A percentile compares a stretch with the other conserved stretches of the same genome.
These are phyloP conservation scores for Allium cepa DNA, from an alignment of 106 monocot genomes.

Conservation along the genomic window DNA sequence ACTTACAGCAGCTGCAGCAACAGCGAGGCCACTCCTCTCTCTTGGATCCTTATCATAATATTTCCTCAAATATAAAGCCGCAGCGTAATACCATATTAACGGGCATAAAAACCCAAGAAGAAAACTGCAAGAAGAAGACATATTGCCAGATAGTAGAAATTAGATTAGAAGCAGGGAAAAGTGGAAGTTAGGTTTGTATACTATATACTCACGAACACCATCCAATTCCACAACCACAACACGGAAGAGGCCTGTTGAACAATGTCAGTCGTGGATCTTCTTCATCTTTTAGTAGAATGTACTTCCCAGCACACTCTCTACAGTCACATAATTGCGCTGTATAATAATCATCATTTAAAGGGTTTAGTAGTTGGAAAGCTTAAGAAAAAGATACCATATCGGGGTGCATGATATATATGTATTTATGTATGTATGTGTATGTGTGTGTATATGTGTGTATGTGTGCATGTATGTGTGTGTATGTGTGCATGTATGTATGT, in stretches of 20 bases:
- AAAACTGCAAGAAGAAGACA: conserved; percentile 7
- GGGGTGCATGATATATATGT: too few relatives aligned
- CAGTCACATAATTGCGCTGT: conserved; percentile 16
- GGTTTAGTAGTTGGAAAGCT: too few relatives aligned
- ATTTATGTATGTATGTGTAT: too few relatives aligned
- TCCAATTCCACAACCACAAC: conserved; percentile 27
- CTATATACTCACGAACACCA: conserved; percentile 23
- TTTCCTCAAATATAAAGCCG: conserved; percentile 13
- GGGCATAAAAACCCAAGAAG: conserved; percentile 19
- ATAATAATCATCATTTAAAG: neutral
- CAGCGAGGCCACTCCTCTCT: conserved; percentile 21
- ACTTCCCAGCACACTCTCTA: conserved; percentile 16
- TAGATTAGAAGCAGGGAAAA: neutral
- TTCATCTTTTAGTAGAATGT: conserved; percentile 20
- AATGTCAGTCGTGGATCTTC: conserved; percentile 18
- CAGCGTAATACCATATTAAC: conserved; percentile 15
- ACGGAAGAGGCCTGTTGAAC: conserved; percentile 19
- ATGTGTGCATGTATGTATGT: too few relatives aligned
- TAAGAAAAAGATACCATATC: too few relatives aligned
- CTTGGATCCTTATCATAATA: conserved; percentile 24
- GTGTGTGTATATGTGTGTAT: too few relatives aligned
- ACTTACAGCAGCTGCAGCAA: conserved; percentile 13
- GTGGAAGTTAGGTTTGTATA: neutral
- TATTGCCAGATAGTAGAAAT: neutral
- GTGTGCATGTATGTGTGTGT: too few relatives aligned